These are phyloP conservation scores for Millerozyma acaciae DNA, from an alignment of 805 yeast species.

Conservation along the genomic window DNA sequence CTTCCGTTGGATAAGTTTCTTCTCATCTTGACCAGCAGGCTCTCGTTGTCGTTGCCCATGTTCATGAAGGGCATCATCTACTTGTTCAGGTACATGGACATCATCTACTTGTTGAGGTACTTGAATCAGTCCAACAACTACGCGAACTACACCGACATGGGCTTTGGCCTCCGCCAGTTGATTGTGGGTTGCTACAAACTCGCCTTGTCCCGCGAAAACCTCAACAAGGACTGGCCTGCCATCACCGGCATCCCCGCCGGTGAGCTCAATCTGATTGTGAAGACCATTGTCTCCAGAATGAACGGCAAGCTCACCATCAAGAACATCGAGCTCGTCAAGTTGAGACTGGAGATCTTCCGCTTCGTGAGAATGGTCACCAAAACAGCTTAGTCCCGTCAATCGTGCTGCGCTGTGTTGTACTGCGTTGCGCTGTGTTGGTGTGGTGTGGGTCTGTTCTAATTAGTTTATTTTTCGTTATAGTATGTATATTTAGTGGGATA, in stretches of 20 bases:
- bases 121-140: conserved; percentile 43
- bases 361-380: conserved; percentile 40
- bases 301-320: conserved; percentile 40
- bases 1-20: conserved; percentile 39
- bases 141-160: conserved; percentile 43
- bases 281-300: conserved; percentile 33
- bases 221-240: conserved; percentile 26
- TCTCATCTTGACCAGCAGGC: conserved; percentile 34
- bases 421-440: too few relatives aligned
- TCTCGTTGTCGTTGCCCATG: conserved; percentile 29
- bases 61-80: conserved; percentile 41
- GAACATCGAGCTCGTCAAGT: conserved; percentile 31
- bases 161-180: conserved; percentile 36
- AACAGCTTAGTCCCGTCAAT: conserved; percentile 8
- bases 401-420: not conserved
- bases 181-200: conserved; percentile 41
- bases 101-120: conserved; percentile 41
- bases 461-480: too few relatives aligned
- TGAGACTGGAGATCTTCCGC: conserved; percentile 37
- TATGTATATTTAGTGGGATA: too few relatives aligned
- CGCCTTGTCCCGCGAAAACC: conserved; percentile 30
- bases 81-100: conserved; percentile 45
- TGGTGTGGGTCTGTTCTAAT: too few relatives aligned
- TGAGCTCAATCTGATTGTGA: conserved; percentile 33
- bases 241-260: conserved; percentile 35